Evolutionary conservation across 257 asterid genomes (phyloP).

Genomic region (Schizonepeta tenuifolia): DNA sequence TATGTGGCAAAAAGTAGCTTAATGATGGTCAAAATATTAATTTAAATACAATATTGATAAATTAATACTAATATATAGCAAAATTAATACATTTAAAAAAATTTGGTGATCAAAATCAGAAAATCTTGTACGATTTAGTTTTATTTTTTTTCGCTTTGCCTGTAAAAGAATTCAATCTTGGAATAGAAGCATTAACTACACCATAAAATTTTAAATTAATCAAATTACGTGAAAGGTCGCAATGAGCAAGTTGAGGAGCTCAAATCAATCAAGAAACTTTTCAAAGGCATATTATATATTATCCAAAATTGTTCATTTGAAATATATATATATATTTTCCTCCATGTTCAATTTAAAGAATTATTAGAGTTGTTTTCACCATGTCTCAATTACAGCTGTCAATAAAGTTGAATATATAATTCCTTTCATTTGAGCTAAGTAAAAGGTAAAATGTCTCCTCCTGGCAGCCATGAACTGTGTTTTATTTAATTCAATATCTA

Average conservation of each 20-base stretch:
- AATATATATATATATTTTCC: background rate
- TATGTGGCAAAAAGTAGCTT: no score
- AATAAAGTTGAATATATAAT: background rate
- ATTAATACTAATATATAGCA: no score
- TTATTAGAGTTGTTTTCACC: background rate
- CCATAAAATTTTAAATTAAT: background rate
- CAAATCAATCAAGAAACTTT: background rate
- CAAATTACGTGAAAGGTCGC: background rate
- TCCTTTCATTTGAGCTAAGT: slow-evolving; percentile 20
- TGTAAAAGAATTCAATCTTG: background rate
- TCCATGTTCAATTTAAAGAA: background rate
- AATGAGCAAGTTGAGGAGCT: background rate
- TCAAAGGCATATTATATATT: background rate
- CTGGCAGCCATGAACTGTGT: background rate
- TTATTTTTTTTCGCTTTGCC: background rate
- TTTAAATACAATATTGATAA: no score
- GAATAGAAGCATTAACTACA: background rate
- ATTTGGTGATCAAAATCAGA: background rate
- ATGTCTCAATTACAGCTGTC: background rate
- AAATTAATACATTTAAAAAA: background rate
- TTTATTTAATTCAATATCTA: background rate
- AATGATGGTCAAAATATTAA: no score
- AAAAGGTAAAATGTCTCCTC: background rate
- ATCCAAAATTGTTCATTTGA: background rate
- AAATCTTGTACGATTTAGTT: background rate